Conservation (phyloP, 148 eudicot genomes). For the Agrostemma githago region DNA sequence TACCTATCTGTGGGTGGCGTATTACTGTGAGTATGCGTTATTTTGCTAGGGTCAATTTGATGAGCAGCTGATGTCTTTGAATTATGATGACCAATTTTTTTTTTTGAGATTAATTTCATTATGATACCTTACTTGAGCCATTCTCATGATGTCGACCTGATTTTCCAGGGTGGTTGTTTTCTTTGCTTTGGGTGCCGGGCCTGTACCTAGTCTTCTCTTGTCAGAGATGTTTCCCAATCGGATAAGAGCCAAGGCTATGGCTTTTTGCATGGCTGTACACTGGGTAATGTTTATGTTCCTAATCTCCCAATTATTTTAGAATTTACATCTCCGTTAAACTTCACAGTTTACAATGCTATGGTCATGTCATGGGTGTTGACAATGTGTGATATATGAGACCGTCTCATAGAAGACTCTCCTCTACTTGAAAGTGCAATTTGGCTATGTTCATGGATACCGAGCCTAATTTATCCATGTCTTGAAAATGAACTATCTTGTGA, state of each 20-base stretch:
- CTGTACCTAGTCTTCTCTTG: constrained; percentile 79
- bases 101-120: too few species aligned
- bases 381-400: background rate
- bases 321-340: too few species aligned
- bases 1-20: constrained; percentile 83
- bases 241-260: constrained; percentile 90
- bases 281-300: constrained; percentile 52
- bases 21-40: constrained; percentile 57
- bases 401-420: background rate
- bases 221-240: constrained; percentile 78
- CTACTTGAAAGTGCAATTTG: background rate
- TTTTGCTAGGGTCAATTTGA: background rate
- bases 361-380: background rate
- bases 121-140: background rate
- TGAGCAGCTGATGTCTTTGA: background rate
- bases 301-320: background rate
- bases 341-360: background rate
- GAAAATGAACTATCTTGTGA: background rate
- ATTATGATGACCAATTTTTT: background rate
- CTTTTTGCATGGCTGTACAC: constrained; percentile 83
- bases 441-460: background rate
- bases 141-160: constrained; percentile 1
- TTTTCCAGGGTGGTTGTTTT: constrained; percentile 62
- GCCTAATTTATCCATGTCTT: background rate
- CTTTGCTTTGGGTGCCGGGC: constrained; percentile 84